Evolutionary conservation across 192 early-diverging fungal species (phyloP), one percentile per base, ranked within the genome.

Genomic region (Hyaloraphidium curvatum): DNA sequence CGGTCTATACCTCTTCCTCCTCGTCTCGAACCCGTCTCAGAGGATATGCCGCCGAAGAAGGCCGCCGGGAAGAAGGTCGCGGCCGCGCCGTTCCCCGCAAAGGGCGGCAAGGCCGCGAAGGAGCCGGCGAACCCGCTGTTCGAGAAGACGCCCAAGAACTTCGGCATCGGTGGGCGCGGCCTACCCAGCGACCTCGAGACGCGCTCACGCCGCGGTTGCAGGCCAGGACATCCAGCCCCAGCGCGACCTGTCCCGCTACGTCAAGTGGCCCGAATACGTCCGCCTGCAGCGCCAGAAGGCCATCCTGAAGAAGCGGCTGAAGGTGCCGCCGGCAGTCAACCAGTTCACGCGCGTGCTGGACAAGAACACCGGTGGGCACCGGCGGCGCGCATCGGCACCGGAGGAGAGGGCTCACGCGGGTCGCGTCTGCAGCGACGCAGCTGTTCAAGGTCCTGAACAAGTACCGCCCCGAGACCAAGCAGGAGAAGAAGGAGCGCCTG

Each of bases 311-410:
- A 85, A 89, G 79, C 89, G 95, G 72, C 78, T 99, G 60, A 96
- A 96, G 87, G 95, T 99, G 31, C 95, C 95, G 57, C 95, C 95
- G 21, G 83, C 95, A 39, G 81, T 99, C 79, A 93, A 96, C 85
- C 95, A 99, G 80, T 99, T 99, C 84, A 83, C 87, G 65, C 81
- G 91, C 73, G 81, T 82, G 52, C 70, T 93, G 59, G 95, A 99
- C 81, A 90, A 90, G 81, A 96, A 93, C 84, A 93, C 87, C 62
- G 72, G 64, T 67, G 53, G 40, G 64, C 28, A 29, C n/a, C n/a
- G n/a, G n/a, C n/a, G n/a, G n/a, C n/a, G n/a, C n/a, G n/a, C n/a
- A n/a, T n/a, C n/a, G n/a, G n/a, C n/a, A n/a, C n/a, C n/a, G n/a
- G n/a, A n/a, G n/a, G n/a, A n/a, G n/a, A n/a, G n/a, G n/a, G 21